Percentiles rank a stretch among this genome's conserved stretches.
Evolutionary conservation across 2,329 filamentous ascomycete species (phyloP).

Genomic region (Coniella vitis): DNA sequence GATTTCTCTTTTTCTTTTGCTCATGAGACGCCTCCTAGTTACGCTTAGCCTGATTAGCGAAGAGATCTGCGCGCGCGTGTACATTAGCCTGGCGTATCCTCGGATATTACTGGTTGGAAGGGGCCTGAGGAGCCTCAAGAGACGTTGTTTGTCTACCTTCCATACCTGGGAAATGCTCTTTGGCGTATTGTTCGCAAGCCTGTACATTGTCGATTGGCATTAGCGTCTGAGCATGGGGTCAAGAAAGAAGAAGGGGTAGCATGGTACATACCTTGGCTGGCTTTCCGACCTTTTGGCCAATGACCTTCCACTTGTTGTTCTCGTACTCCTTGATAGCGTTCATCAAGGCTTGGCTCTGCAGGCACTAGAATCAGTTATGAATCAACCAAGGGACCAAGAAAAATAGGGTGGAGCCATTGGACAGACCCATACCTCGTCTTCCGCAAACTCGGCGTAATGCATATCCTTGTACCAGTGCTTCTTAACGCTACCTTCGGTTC

Average conservation of each 20-base stretch:
- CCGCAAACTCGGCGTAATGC: constrained; percentile 98
- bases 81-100: not conserved
- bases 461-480: constrained; percentile 99
- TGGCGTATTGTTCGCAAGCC: constrained; percentile 76
- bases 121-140: not conserved
- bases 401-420: not conserved
- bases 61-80: constrained; percentile 28
- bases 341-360: constrained; percentile 68
- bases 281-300: constrained; percentile 94
- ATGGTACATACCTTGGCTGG: constrained; percentile 71
- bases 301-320: constrained; percentile 96
- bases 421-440: constrained; percentile 72
- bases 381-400: not conserved
- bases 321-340: constrained; percentile 98
- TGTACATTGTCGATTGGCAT: constrained; percentile 98
- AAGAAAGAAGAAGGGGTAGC: constrained; percentile 46
- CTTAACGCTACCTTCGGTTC: constrained; percentile 96
- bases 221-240: constrained; percentile 89
- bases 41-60: constrained; percentile 18
- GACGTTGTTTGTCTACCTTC: not conserved
- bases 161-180: constrained; percentile 73
- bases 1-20: not conserved
- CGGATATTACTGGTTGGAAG: not conserved
- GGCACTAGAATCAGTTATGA: constrained; percentile 1
- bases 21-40: not conserved